Base-by-base conservation (phyloP, 2,329 filamentous ascomycete species). In the Fusarium nisikadoi region DNA sequence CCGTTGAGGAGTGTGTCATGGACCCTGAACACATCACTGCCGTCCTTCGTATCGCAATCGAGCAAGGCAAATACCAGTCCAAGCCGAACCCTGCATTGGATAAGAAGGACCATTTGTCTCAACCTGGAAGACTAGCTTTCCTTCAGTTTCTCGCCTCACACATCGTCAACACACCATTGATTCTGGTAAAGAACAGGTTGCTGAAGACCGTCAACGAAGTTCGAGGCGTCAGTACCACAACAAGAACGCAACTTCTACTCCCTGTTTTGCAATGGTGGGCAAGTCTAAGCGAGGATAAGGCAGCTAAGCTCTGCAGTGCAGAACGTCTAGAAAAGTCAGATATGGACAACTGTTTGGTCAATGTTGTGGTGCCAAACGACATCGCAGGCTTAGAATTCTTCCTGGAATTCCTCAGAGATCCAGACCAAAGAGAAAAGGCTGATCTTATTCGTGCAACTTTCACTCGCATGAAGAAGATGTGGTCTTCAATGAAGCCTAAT, bases 1-100 rank as follows among this genome's bases (percentile, higher is more conserved):
- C 88, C 4, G 83, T 97, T 14, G 95, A 98, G 81, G 96, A 98
- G 81, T 97, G 92, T 76, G 87, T 95, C 7, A 88, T 98, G 73
- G 94, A 98, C 78, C 84, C 89, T 8, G 88, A 87, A 33, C 91
- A 96, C 68, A 86, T 97, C 47, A 84, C 87, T 31, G 88, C 88
- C 25, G 87, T 91, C 5, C 80, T 97, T 9, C 82, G 83, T 49
- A 75, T 78, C 10, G 75, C 78, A 16, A 80, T 84, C 54, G 82
- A 83, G 68, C 80, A 80, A 38, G 83, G 85, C 23, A 85, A 81
- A 71, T 83, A 83, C 35, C 77, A 79, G 35, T 67, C 71, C 19
- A 75, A 78, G 25, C 79, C 81, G 2, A 74, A 77, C 19, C 72
- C 80, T 29, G 77, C 80, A 10, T 78, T 86, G 12, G 88, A 90